These are phyloP conservation scores for Yarrowia sp. DNA, from an alignment of 805 yeast species.

Conservation along the genomic window DNA sequence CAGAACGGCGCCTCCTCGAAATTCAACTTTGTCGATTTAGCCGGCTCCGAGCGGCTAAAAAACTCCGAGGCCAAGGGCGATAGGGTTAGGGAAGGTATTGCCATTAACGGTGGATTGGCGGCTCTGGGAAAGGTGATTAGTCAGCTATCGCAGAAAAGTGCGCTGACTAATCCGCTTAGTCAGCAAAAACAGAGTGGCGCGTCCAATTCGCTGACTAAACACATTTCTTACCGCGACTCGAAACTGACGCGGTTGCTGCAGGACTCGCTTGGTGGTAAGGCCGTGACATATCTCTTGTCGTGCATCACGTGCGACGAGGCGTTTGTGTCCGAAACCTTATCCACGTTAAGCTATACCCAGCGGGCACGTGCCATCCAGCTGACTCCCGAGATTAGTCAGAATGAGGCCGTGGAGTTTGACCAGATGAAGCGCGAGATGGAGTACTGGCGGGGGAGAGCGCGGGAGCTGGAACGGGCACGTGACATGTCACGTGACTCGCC, in stretches of 20 bases:
- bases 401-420: constrained; percentile 41
- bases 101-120: constrained; percentile 70
- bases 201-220: background rate
- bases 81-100: constrained; percentile 67
- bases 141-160: constrained; percentile 46
- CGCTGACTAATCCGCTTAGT: no score
- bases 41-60: constrained; percentile 69
- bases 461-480: constrained; percentile 2
- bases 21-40: constrained; percentile 70
- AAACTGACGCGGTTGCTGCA: constrained; percentile 75
- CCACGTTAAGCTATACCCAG: constrained; percentile 45
- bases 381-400: constrained; percentile 44
- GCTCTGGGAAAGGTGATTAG: constrained; percentile 67
- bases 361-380: constrained; percentile 45
- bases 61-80: constrained; percentile 60
- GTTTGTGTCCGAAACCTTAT: constrained; percentile 43
- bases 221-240: constrained; percentile 68
- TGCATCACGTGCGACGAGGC: constrained; percentile 59
- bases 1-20: constrained; percentile 63
- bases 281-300: constrained; percentile 87
- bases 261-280: constrained; percentile 85
- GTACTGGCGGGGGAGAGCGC: constrained; percentile 39
- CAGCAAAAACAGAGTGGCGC: no score
- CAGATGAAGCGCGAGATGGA: constrained; percentile 42
- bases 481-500: constrained; percentile 9